These are phyloP conservation scores for Starmera amethionina DNA, from an alignment of 805 yeast species.

Conservation along the genomic window DNA sequence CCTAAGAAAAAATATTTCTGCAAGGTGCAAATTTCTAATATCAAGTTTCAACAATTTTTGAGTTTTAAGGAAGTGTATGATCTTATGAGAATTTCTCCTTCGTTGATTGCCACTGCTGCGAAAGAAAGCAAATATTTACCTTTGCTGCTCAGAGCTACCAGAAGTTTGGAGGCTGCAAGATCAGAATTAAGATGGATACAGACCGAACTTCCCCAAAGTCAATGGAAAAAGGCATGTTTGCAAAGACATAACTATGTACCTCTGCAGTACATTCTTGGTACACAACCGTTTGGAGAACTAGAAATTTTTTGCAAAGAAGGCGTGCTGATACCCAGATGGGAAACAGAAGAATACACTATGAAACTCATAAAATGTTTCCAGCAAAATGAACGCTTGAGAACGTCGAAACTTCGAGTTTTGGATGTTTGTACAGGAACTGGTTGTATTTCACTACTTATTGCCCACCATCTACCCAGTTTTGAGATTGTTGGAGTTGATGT, in stretches of 20 bases:
- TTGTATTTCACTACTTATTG: constrained; percentile 58
- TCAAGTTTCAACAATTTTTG: too few relatives aligned
- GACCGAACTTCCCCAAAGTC: constrained; percentile 36
- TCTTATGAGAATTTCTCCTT: constrained; percentile 8
- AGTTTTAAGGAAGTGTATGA: too few relatives aligned
- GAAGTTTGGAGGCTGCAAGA: constrained; percentile 29
- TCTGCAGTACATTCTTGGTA: constrained; percentile 73
- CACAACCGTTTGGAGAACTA: constrained; percentile 78
- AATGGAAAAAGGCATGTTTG: constrained; percentile 44
- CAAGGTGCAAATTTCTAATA: too few relatives aligned
- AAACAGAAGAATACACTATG: constrained; percentile 84
- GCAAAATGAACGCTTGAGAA: not conserved
- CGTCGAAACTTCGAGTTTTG: constrained; percentile 22
- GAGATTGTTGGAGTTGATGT: constrained; percentile 44
- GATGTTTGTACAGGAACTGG: constrained; percentile 90
- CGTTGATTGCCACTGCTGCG: constrained; percentile 4
- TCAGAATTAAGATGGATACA: constrained; percentile 58
- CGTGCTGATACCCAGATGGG: constrained; percentile 88
- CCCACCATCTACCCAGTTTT: constrained; percentile 16
- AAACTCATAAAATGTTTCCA: constrained; percentile 24
- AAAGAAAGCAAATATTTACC: constrained; percentile 6
- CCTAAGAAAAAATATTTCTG: too few relatives aligned
- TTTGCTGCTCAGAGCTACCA: constrained; percentile 10
- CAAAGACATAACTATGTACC: constrained; percentile 52
- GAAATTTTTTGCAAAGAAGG: constrained; percentile 48